Evolutionary conservation across 1,284 basidiomycete species (phyloP).

Genomic region (Sutorius eximius): DNA sequence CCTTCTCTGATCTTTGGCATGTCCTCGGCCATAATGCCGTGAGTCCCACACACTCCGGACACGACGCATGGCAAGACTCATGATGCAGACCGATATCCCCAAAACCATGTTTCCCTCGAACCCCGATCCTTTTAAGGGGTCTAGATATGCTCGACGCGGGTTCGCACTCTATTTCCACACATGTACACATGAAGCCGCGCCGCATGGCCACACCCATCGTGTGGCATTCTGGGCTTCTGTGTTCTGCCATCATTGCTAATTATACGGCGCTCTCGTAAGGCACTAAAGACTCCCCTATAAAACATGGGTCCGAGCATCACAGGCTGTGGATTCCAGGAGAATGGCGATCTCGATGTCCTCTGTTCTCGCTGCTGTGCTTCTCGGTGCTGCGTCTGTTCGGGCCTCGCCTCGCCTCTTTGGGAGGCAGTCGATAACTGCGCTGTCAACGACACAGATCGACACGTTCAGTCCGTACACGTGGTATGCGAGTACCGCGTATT

Average conservation of each 20-base stretch:
- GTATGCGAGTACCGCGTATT: slow-evolving; percentile 61
- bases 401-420: slow-evolving; percentile 27
- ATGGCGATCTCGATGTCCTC: slow-evolving; percentile 18
- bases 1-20: neutral
- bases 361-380: slow-evolving; percentile 16
- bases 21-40: neutral
- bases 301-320: neutral
- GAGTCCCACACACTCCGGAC: neutral
- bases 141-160: neutral
- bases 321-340: neutral
- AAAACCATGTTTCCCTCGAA: neutral
- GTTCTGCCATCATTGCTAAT: slow-evolving; percentile 5
- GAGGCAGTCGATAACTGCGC: slow-evolving; percentile 41
- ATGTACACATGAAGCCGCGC: neutral
- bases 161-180: neutral
- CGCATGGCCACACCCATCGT: slow-evolving; percentile 4
- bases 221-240: slow-evolving; percentile 4
- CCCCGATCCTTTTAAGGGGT: neutral
- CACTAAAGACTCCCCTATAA: neutral
- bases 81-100: neutral
- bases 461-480: slow-evolving; percentile 54
- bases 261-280: neutral
- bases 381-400: slow-evolving; percentile 15
- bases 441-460: slow-evolving; percentile 45
- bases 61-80: neutral